Evolutionary conservation across 257 asterid species (phyloP).

Genomic region (Solanum raphanifolium): DNA sequence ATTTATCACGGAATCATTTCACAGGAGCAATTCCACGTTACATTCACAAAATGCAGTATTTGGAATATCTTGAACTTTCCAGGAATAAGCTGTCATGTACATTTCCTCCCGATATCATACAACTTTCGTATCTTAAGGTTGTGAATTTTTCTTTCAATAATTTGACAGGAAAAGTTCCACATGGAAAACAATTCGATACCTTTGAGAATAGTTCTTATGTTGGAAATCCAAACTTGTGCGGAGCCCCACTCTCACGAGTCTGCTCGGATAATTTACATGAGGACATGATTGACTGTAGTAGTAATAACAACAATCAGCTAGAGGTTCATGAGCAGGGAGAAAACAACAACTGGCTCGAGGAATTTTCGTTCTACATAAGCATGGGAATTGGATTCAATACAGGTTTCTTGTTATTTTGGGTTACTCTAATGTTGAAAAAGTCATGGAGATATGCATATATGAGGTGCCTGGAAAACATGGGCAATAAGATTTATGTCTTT

Average conservation of each 20-base stretch:
- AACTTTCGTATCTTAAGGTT: fast-evolving
- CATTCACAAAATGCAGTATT: not conserved
- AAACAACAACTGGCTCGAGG: not conserved
- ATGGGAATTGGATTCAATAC: no score
- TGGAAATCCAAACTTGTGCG: not conserved
- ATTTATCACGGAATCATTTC: not conserved
- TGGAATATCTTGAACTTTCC: not conserved
- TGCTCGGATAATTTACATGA: not conserved
- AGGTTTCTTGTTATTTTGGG: no score
- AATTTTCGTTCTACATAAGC: no score
- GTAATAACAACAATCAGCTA: not conserved
- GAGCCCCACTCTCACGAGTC: not conserved
- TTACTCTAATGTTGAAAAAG: not conserved
- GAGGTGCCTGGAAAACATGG: not conserved
- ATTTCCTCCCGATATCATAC: not conserved
- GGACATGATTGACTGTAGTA: not conserved
- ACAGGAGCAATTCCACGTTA: not conserved
- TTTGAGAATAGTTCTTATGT: not conserved
- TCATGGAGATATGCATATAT: not conserved
- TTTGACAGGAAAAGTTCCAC: not conserved
- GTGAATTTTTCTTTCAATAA: not conserved
- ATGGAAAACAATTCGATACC: fast-evolving
- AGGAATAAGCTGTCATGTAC: not conserved
- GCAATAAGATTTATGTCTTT: not conserved
- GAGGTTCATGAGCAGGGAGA: not conserved